Conservation (phyloP, 2,329 filamentous ascomycete genomes). For the Thielaviopsis populi region DNA sequence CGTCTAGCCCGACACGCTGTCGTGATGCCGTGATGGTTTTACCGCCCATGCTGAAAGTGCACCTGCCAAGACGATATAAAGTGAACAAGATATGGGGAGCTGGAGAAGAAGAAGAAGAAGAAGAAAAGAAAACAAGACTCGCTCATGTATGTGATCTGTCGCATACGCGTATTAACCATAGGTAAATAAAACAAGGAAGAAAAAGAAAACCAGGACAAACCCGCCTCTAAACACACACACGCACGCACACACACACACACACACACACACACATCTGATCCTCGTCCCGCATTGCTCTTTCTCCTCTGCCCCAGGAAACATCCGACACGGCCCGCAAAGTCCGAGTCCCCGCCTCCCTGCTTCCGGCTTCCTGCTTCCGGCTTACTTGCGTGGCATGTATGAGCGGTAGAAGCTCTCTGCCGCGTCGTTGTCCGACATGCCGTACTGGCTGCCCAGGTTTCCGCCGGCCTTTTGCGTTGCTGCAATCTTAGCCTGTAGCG, state of each 20-base stretch:
- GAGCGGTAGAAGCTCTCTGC: conserved; percentile 85
- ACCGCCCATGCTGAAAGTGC: neutral
- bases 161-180: conserved; percentile 1
- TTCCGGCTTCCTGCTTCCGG: no score
- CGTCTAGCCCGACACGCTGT: neutral
- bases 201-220: neutral
- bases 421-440: conserved; percentile 50
- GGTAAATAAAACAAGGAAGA: conserved; percentile 6
- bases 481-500: conserved; percentile 67
- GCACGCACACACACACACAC: no score
- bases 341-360: no score
- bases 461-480: conserved; percentile 68
- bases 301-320: neutral
- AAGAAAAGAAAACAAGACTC: neutral
- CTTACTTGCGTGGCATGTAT: conserved; percentile 61
- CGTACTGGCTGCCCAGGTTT: conserved; percentile 41
- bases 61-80: neutral
- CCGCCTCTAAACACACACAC: neutral
- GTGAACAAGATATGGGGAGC: neutral
- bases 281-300: no score
- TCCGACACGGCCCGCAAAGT: neutral
- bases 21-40: no score
- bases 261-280: no score
- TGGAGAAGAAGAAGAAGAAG: neutral
- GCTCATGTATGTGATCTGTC: conserved; percentile 4